Evolutionary conservation across 176 grass and related monocot genomes (phyloP), one percentile per base, ranked within the genome.

Genomic region (Bolboschoenus planiculmis): DNA sequence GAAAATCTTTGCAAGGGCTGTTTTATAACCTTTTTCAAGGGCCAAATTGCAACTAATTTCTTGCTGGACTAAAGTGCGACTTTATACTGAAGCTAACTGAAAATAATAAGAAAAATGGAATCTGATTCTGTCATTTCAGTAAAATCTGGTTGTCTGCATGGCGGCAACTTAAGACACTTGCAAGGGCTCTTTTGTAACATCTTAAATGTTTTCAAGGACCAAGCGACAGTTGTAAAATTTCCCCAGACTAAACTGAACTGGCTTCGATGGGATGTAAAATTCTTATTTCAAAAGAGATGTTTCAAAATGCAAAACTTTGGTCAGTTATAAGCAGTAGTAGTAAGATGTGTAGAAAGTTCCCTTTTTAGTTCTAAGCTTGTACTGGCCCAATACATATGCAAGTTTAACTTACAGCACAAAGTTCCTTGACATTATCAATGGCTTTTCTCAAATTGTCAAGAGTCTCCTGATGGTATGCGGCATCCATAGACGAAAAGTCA

Each of bases 401-500:
- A 46, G 4, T 73, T 71, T 39, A 33, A 93, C 95, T 91, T 93
- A 98, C 96, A 78, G 96, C 92, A 78, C 96, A 98, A 39, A 93
- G 43, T 68, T 98, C 91, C 79, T 93, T 93, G 48, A 91, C 86
- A 88, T 95, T 98, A 3, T 85, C 82, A n/a, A 90, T 88, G 0
- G 96, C 96, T 80, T 84, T 90, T 76, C 85, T 98, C 79, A 98
- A 86, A 84, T 95, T 98, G 31, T 98, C 76, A 42, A 93, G 90
- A 78, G 96, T 93, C 78, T 91, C 89, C 79, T 98, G 96, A 84
- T 98, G 96, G 70, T 95, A 98, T 4, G 88, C 65, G 78, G 92
- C 90, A 86, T 89, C 90, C 85, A 90, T 84, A 78, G 90, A 91
- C 29, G 96, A 98, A 87, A 98, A 98, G 83, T 95, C 92, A 57